Conservation (phyloP, 257 asterid genomes). For the Cruciata laevipes region DNA sequence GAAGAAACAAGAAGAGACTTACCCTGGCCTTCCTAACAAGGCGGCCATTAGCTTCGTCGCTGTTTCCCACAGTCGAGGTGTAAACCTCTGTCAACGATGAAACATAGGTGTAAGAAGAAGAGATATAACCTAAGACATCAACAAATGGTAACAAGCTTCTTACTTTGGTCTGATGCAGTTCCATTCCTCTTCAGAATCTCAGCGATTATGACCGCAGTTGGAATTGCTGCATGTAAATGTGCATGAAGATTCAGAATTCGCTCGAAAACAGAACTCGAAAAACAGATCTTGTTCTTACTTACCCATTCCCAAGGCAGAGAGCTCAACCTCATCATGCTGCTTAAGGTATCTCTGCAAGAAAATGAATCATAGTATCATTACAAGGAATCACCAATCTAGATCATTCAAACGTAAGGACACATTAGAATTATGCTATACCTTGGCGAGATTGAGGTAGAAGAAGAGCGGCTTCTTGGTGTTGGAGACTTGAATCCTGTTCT, state of each 20-base stretch:
- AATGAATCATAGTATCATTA: neutral
- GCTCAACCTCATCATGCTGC: constrained; percentile 17
- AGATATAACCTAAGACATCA: neutral
- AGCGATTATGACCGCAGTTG: constrained; percentile 21
- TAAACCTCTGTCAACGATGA: constrained; percentile 3
- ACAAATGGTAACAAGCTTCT: neutral
- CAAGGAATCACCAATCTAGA: neutral
- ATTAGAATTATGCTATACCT: constrained; percentile 8
- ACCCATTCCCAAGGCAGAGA: constrained; percentile 27
- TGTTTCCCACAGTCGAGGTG: constrained; percentile 16
- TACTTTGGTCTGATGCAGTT: constrained; percentile 14
- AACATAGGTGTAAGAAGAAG: neutral
- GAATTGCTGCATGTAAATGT: constrained; percentile 17
- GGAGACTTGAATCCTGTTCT: constrained; percentile 23
- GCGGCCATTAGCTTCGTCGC: constrained; percentile 8
- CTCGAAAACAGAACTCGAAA: neutral
- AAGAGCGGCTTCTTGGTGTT: constrained; percentile 21
- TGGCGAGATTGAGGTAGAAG: constrained; percentile 24
- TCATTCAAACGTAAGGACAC: neutral
- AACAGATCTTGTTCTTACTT: neutral
- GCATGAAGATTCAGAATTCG: neutral
- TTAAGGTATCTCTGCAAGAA: constrained; percentile 19
- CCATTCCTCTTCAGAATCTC: constrained; percentile 24
- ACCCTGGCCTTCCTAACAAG: constrained; percentile 18
- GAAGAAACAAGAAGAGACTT: neutral